Percentiles rank a stretch among this genome's conserved stretches.
Evolutionary conservation across 2,329 filamentous ascomycete genomes (phyloP).

Genomic region (Elsinoe fawcettii): DNA sequence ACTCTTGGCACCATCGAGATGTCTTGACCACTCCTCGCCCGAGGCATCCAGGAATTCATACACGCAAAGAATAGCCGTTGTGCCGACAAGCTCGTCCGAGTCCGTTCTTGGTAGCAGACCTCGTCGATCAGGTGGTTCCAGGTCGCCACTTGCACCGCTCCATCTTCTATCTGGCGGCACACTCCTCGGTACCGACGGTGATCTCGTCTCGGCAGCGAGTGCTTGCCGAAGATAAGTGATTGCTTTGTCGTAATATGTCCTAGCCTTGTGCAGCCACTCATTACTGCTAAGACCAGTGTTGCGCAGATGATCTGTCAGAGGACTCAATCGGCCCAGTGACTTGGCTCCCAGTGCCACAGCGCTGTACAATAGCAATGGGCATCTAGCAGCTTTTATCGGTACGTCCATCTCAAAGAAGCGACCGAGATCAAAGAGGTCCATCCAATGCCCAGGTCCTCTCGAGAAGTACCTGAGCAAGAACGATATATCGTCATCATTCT

Average conservation of each 20-base stretch:
- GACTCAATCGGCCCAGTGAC: constrained; percentile 47
- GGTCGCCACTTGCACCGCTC: constrained; percentile 32
- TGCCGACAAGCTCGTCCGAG: constrained; percentile 55
- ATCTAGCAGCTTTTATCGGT: constrained; percentile 47
- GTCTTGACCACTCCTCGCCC: constrained; percentile 54
- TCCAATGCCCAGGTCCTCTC: constrained; percentile 52
- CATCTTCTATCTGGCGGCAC: background rate
- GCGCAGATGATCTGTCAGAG: background rate
- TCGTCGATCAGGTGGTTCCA: constrained; percentile 33
- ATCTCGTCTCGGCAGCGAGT: constrained; percentile 23
- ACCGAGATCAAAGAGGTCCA: constrained; percentile 50
- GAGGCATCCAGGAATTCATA: constrained; percentile 63
- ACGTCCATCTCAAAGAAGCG: constrained; percentile 55
- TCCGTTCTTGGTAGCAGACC: constrained; percentile 33
- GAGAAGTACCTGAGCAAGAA: constrained; percentile 54
- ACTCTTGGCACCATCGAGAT: constrained; percentile 58
- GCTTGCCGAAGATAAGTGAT: constrained; percentile 29
- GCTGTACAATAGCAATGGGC: constrained; percentile 45
- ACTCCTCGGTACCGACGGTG: background rate
- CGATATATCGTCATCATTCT: constrained; percentile 46
- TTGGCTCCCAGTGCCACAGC: constrained; percentile 56
- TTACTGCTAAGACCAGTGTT: constrained; percentile 25
- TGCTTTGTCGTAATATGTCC: constrained; percentile 50
- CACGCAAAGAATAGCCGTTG: constrained; percentile 58
- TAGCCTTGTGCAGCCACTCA: constrained; percentile 52